These are phyloP conservation scores for Diplodia mutila DNA, from an alignment of 2,329 filamentous ascomycete species.

Conservation along the genomic window DNA sequence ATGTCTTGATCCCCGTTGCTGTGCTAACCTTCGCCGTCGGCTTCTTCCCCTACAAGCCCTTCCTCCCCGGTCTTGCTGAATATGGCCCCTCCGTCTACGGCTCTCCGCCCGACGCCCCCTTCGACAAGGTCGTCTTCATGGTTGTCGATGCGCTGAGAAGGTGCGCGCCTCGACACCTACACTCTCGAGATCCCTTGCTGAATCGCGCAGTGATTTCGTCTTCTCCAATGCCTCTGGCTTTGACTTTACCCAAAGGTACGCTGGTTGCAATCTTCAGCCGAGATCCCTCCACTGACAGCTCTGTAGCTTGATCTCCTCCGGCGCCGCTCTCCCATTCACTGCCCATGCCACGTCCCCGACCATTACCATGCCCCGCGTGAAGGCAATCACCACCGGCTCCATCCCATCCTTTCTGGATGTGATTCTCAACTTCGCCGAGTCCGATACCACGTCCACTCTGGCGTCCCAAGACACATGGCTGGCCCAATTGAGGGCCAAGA, in stretches of 20 bases:
- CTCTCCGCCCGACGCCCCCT: constrained; percentile 66
- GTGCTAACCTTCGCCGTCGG: constrained; percentile 75
- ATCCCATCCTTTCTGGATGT: constrained; percentile 98
- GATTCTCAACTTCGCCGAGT: constrained; percentile 94
- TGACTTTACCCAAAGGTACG: constrained; percentile 81
- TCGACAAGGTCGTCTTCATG: constrained; percentile 94
- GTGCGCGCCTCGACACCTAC: constrained; percentile 50
- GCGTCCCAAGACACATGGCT: constrained; percentile 94
- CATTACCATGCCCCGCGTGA: constrained; percentile 96
- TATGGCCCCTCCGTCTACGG: constrained; percentile 62
- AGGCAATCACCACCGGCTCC: constrained; percentile 95
- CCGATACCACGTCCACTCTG: constrained; percentile 85
- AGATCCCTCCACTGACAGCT: constrained; percentile 25
- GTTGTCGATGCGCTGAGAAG: constrained; percentile 93
- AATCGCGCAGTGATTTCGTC: constrained; percentile 78
- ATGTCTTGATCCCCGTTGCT: constrained; percentile 75
- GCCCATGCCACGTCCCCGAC: constrained; percentile 95
- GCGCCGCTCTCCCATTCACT: constrained; percentile 87
- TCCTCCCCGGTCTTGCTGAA: constrained; percentile 80
- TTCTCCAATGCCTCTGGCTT: constrained; percentile 82
- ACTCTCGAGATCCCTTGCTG: background rate
- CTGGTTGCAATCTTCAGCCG: background rate
- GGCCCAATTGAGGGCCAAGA: constrained; percentile 76
- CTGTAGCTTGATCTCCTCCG: constrained; percentile 76
- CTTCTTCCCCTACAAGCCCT: constrained; percentile 97